A percentile compares a stretch with the other conserved stretches of the same genome.
Evolutionary conservation across 495 filamentous ascomycete genomes (phyloP).

Genomic region (Penicillium alfredii): DNA sequence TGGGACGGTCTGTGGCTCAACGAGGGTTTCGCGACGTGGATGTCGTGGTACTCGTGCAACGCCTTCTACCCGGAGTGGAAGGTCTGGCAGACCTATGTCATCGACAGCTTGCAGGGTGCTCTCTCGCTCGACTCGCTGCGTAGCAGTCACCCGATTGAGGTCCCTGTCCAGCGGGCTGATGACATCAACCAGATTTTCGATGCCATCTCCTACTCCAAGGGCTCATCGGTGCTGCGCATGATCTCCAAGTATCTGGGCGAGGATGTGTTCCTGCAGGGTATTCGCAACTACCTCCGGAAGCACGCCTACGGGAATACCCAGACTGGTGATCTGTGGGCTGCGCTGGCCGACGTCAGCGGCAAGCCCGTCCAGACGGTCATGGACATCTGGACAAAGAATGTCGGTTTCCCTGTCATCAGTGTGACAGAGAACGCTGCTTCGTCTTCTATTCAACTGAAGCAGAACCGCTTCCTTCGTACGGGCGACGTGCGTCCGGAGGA

Average conservation of each 20-base stretch:
- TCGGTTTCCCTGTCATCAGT: constrained; percentile 60
- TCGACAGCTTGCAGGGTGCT: constrained; percentile 83
- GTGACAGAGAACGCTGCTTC: constrained; percentile 48
- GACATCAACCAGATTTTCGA: constrained; percentile 99
- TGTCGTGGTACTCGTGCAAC: constrained; percentile 55
- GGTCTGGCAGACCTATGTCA: constrained; percentile 94
- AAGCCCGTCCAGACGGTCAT: constrained; percentile 75
- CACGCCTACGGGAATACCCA: constrained; percentile 73
- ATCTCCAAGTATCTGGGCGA: constrained; percentile 93
- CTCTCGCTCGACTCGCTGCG: constrained; percentile 83
- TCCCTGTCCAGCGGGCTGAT: constrained; percentile 88
- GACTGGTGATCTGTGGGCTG: constrained; percentile 87
- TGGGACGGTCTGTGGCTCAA: constrained; percentile 99
- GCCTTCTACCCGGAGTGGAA: constrained; percentile 96
- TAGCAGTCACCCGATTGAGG: constrained; percentile 95
- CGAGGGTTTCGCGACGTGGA: constrained; percentile 97
- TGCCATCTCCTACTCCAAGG: constrained; percentile 95
- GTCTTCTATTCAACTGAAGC: constrained; percentile 51
- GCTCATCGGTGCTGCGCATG: constrained; percentile 93
- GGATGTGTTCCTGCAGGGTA: constrained; percentile 87
- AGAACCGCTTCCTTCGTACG: constrained; percentile 64
- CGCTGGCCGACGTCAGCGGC: constrained; percentile 82
- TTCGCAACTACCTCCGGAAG: constrained; percentile 88
- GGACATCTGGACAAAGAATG: constrained; percentile 65
- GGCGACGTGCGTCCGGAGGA: constrained; percentile 62